phyloP scores from a whole-genome alignment of 2,329 filamentous ascomycete species.

The Fusarium sp. region DNA sequence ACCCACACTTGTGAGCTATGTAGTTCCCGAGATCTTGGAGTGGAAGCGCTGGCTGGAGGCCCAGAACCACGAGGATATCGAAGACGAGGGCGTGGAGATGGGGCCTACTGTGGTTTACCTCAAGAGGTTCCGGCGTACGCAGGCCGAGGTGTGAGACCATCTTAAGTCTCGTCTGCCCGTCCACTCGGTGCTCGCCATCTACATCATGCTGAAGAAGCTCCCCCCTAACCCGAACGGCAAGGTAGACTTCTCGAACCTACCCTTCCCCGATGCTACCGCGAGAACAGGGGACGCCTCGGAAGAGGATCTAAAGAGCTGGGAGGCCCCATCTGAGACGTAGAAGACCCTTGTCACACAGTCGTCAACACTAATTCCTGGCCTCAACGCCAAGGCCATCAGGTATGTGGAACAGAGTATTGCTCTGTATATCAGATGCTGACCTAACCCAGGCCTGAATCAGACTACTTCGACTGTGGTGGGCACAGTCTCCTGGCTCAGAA shows the following conservation, averaged over 20 bases:
- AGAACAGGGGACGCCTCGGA: background rate
- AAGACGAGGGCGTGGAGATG: slow-evolving; percentile 63
- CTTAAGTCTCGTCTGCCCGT: slow-evolving; percentile 30
- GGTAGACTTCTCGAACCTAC: slow-evolving; percentile 80
- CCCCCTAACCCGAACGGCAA: slow-evolving; percentile 80
- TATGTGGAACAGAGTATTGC: background rate
- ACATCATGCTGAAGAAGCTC: slow-evolving; percentile 62
- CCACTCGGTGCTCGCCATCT: slow-evolving; percentile 49
- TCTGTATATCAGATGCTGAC: background rate
- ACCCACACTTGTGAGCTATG: slow-evolving; percentile 85
- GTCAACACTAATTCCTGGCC: background rate
- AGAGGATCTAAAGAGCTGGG: background rate
- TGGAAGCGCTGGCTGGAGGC: slow-evolving; percentile 66
- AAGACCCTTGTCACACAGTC: background rate
- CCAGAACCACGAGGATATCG: slow-evolving; percentile 63
- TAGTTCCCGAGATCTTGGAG: slow-evolving; percentile 74
- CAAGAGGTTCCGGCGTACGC: slow-evolving; percentile 58
- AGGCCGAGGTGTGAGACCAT: slow-evolving; percentile 54
- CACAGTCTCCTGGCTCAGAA: slow-evolving; percentile 71
- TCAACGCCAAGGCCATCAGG: background rate
- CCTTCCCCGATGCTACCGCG: slow-evolving; percentile 73
- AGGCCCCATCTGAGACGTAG: background rate
- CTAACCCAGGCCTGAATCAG: background rate
- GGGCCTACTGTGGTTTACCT: slow-evolving; percentile 55
- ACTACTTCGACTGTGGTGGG: slow-evolving; percentile 54